Base-by-base conservation (phyloP, 2,329 filamentous ascomycete species). In the Penicillium sp. region DNA sequence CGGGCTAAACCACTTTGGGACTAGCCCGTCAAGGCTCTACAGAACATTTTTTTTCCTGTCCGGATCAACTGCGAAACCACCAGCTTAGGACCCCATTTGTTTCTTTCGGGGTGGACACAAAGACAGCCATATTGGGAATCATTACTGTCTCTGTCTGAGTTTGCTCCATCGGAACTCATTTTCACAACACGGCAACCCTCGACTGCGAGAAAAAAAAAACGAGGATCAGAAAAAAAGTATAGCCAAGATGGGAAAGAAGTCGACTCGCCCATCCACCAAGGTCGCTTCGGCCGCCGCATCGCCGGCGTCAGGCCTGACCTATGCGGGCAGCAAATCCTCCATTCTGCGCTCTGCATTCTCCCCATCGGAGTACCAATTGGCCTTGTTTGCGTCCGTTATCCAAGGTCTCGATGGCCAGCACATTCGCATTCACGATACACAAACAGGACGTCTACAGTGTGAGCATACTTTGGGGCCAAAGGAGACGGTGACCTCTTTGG, bases 371-470 rank as follows among this genome's bases (percentile, higher is more conserved):
- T 78, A 78, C 46, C 78, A 79, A 70, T 73, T 81, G 64, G 73
- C 78, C 11, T 72, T 81, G 35, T 81, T 81, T 66, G 79, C 79
- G 18, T 81, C 79, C 14, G 76, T 80, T 51, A 79, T 81, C 47
- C 79, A 80, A 61, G 78, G 78, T 19, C 74, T 81, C 32, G 79
- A 79, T 67, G 75, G 74, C 43, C 78, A 81, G 58, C 77, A 80
- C 59, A 68, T 81, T 49, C 76, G 79, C 54, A 77, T 81, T 48
- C 79, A 81, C 66, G 78, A 81, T 59, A 78, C 77, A 39, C 73
- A 68, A 53, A 79, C 78, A 36, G 78, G 77, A 44, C 74, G 76
- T 35, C 70, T 81, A 59, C 76, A 76, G 54, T 80, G 78, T 63
- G 79, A 81, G 62, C 73, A 81, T 71, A 71, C 74, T 7, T 66